phyloP scores from a whole-genome alignment of 2,329 filamentous ascomycete genomes.

The Albophoma yamanashiensis region DNA sequence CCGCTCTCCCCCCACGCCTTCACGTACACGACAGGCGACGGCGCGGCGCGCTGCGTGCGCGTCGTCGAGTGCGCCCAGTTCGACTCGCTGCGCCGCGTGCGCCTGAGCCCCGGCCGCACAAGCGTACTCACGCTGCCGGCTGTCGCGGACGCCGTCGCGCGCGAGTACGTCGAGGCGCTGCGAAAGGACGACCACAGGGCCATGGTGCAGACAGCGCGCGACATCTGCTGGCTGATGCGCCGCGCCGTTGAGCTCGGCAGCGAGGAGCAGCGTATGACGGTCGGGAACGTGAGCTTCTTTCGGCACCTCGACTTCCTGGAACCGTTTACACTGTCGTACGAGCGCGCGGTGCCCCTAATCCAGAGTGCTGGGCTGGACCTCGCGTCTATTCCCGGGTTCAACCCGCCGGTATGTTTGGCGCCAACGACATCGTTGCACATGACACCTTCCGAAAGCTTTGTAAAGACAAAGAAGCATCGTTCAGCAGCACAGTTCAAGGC shows the following conservation, averaged over 20 bases:
- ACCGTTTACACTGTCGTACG: slow-evolving; percentile 18
- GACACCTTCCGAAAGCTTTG: too few species aligned
- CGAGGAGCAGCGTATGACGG: slow-evolving; percentile 9
- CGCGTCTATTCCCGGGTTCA: background rate
- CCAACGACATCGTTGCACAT: background rate
- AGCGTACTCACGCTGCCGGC: slow-evolving; percentile 22
- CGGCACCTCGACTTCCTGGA: slow-evolving; percentile 17
- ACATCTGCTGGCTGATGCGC: slow-evolving; percentile 24
- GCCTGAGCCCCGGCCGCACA: slow-evolving; percentile 8
- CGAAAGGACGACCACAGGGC: slow-evolving; percentile 4
- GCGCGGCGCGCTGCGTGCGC: slow-evolving; percentile 19
- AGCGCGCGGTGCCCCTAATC: slow-evolving; percentile 12
- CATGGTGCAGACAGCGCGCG: slow-evolving; percentile 13
- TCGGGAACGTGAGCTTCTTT: slow-evolving; percentile 9
- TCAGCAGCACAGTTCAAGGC: background rate
- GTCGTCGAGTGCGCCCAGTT: slow-evolving; percentile 25
- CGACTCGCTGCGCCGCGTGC: slow-evolving; percentile 13
- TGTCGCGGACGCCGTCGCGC: slow-evolving; percentile 23
- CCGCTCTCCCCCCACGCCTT: slow-evolving; percentile 19
- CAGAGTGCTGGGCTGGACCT: background rate
- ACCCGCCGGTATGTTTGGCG: too few species aligned
- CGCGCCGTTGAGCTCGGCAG: slow-evolving; percentile 13
- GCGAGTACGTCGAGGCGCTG: slow-evolving; percentile 18
- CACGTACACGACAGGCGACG: slow-evolving; percentile 20
- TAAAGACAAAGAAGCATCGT: background rate